Conservation (phyloP, 2,329 filamentous ascomycete genomes). For the Fusarium sp. region DNA sequence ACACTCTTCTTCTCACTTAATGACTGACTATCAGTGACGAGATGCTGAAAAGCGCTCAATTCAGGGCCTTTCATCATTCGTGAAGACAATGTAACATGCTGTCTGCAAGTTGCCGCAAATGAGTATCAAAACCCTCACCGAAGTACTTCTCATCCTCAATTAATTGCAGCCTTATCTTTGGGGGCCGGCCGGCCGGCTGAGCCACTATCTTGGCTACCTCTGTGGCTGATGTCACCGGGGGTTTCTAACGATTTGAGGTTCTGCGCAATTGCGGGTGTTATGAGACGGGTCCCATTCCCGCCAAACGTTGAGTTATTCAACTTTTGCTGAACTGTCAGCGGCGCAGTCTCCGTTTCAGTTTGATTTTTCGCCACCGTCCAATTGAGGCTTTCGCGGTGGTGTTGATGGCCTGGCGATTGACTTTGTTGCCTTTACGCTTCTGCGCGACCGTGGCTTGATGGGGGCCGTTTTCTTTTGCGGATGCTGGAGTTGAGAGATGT, state of each 20-base stretch:
- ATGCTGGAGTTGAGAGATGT: constrained; percentile 4
- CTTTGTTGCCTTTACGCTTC: background rate
- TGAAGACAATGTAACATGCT: background rate
- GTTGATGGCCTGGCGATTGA: constrained; percentile 9
- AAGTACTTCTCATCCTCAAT: background rate
- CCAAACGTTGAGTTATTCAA: constrained; percentile 10
- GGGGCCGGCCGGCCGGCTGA: constrained; percentile 10
- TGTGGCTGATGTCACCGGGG: constrained; percentile 8
- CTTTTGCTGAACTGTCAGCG: background rate
- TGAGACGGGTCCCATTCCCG: background rate
- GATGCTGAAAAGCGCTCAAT: background rate
- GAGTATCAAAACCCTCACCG: background rate
- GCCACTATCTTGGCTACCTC: constrained; percentile 5
- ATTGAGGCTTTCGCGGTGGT: constrained; percentile 16
- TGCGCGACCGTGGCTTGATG: constrained; percentile 11
- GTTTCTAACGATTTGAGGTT: background rate
- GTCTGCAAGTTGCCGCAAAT: background rate
- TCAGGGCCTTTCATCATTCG: too few relatives aligned
- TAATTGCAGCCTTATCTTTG: background rate
- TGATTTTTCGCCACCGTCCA: constrained; percentile 17
- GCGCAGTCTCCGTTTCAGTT: constrained; percentile 17
- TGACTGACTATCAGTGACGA: background rate
- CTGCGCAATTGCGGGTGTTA: constrained; percentile 14
- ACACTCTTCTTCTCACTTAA: background rate
- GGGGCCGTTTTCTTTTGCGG: constrained; percentile 20